phyloP scores from a whole-genome alignment of 1,284 basidiomycete species.

The Cutaneotrichosporon sp. region DNA sequence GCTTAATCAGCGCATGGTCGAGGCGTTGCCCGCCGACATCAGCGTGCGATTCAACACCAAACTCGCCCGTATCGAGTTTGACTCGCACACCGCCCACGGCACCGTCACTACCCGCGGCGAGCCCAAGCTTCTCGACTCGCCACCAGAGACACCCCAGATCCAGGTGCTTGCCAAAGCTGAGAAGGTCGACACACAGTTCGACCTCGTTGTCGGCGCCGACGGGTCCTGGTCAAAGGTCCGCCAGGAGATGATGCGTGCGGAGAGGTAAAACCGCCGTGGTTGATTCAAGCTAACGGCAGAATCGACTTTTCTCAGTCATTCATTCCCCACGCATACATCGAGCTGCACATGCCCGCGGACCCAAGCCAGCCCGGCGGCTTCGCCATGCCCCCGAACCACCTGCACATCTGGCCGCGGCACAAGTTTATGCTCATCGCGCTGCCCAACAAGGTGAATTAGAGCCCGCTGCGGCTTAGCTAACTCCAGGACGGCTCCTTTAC shows the following conservation, averaged over 20 bases:
- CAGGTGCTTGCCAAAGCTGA: constrained; percentile 6
- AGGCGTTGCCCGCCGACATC: constrained; percentile 58
- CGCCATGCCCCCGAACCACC: constrained; percentile 84
- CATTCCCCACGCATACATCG: constrained; percentile 91
- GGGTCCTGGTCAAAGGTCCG: constrained; percentile 81
- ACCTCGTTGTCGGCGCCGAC: constrained; percentile 82
- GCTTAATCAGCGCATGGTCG: constrained; percentile 77
- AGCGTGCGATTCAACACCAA: constrained; percentile 74
- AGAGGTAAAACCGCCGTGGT: constrained; percentile 58
- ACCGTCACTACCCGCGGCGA: constrained; percentile 7
- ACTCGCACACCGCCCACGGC: constrained; percentile 44
- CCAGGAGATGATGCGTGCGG: constrained; percentile 80
- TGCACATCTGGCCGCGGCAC: constrained; percentile 98
- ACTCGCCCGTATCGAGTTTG: constrained; percentile 70
- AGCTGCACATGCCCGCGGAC: constrained; percentile 88
- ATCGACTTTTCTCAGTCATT: constrained; percentile 93
- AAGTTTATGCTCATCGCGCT: constrained; percentile 98
- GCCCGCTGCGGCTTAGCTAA: background rate
- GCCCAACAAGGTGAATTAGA: constrained; percentile 72
- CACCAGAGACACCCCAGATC: constrained; percentile 14
- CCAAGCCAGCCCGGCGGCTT: constrained; percentile 59
- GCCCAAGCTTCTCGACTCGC: constrained; percentile 3
- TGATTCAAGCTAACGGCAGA: constrained; percentile 49
- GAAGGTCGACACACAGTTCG: constrained; percentile 55
- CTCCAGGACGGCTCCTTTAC: constrained; percentile 51